Evolutionary conservation across 257 asterid species (phyloP).

Genomic region (Ballota nigra): DNA sequence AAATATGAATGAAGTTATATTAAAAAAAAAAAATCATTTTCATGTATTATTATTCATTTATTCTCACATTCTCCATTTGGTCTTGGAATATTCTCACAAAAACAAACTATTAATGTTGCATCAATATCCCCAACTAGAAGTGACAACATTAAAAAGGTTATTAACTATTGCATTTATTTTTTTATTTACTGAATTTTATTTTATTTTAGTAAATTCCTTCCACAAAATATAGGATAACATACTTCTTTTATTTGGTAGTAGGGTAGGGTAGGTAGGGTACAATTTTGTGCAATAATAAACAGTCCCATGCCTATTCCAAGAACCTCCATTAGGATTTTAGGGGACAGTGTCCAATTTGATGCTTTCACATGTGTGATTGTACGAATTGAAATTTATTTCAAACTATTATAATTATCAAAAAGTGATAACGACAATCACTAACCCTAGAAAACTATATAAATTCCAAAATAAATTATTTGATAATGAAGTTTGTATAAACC

Average conservation of each 20-base stretch:
- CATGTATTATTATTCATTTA: neutral
- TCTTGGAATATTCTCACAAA: neutral
- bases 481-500: neutral
- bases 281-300: constrained; percentile 8
- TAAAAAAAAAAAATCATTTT: neutral
- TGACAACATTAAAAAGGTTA: neutral
- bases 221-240: neutral
- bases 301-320: constrained; percentile 23
- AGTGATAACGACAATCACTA: constrained; percentile 11
- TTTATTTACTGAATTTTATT: neutral
- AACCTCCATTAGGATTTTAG: constrained; percentile 22
- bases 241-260: too few species aligned
- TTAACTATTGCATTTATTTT: neutral
- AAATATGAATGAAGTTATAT: neutral
- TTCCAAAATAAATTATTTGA: neutral
- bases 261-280: constrained; percentile 18
- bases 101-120: neutral
- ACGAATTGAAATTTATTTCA: constrained; percentile 18
- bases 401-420: neutral
- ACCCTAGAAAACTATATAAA: neutral
- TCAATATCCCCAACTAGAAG: neutral
- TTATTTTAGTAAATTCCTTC: neutral
- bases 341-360: constrained; percentile 25
- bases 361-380: constrained; percentile 28
- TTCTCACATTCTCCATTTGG: neutral